phyloP scores from a whole-genome alignment of 1,139 yeast genomes.

The Scheffersomyces insectosa region DNA sequence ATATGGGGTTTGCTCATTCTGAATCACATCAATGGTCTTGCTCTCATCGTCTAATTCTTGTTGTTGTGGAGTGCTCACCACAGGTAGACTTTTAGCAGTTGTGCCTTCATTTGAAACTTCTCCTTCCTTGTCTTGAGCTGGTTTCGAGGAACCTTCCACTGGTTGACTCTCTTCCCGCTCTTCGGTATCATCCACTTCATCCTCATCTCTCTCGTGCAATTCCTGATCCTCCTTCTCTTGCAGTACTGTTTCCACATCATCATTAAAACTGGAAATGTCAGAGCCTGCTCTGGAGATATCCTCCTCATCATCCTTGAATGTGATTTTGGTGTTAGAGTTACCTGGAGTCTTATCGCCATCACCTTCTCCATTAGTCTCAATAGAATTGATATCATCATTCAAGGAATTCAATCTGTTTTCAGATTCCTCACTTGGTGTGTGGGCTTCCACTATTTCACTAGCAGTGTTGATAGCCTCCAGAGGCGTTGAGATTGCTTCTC shows the following conservation, averaged over 20 bases:
- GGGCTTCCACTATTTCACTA: no score
- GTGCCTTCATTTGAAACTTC: not conserved
- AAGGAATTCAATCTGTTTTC: no score
- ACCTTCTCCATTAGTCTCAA: conserved; percentile 6
- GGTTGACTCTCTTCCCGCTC: not conserved
- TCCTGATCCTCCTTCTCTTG: conserved; percentile 26
- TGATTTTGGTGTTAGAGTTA: conserved; percentile 29
- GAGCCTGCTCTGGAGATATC: conserved; percentile 16
- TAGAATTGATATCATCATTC: not conserved
- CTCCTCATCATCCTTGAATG: conserved; percentile 32
- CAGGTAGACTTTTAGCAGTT: not conserved
- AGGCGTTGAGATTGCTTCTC: no score
- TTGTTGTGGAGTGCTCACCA: no score
- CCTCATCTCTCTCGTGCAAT: conserved; percentile 3
- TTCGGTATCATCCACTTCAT: not conserved
- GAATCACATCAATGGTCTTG: not conserved
- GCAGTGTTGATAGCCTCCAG: no score
- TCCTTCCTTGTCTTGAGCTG: not conserved
- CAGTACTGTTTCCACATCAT: conserved; percentile 35
- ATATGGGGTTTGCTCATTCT: not conserved
- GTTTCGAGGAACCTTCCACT: not conserved
- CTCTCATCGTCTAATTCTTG: not conserved
- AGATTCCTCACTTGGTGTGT: no score
- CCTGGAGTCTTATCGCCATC: conserved; percentile 43
- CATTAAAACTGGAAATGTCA: conserved; percentile 28